phyloP scores from a whole-genome alignment of 495 filamentous ascomycete genomes.

The Xylaria telfairii region DNA sequence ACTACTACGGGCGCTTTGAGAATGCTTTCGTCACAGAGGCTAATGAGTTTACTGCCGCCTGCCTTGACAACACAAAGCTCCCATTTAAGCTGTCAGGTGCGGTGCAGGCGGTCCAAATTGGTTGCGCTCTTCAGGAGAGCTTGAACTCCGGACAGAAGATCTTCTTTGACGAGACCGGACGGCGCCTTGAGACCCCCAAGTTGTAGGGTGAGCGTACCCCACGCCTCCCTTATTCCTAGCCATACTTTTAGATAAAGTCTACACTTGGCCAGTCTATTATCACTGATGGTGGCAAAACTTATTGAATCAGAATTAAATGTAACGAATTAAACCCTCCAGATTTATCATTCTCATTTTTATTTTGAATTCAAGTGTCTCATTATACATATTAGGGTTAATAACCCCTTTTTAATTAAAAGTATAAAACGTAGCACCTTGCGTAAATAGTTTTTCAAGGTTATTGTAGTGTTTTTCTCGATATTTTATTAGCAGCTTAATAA shows the following conservation, averaged over 20 bases:
- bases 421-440: too few relatives aligned
- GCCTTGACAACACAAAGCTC: slow-evolving; percentile 57
- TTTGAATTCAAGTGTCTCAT: too few relatives aligned
- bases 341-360: not conserved
- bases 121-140: slow-evolving; percentile 65
- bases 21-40: slow-evolving; percentile 67
- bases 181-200: slow-evolving; percentile 2
- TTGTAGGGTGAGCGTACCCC: not conserved
- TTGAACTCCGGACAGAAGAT: slow-evolving; percentile 64
- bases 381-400: not conserved
- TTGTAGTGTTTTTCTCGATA: too few relatives aligned
- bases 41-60: slow-evolving; percentile 63
- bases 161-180: slow-evolving; percentile 57
- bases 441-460: too few relatives aligned
- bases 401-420: too few relatives aligned
- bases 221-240: not conserved
- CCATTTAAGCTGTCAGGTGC: slow-evolving; percentile 61
- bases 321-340: not conserved
- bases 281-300: not conserved
- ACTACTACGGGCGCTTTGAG: slow-evolving; percentile 68
- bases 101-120: slow-evolving; percentile 66
- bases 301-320: not conserved
- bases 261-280: not conserved
- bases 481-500: too few relatives aligned
- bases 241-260: not conserved